A percentile compares a stretch with the other conserved stretches of the same genome.
Conservation (phyloP, 148 eudicot genomes). For the Rhododendron vialii region DNA sequence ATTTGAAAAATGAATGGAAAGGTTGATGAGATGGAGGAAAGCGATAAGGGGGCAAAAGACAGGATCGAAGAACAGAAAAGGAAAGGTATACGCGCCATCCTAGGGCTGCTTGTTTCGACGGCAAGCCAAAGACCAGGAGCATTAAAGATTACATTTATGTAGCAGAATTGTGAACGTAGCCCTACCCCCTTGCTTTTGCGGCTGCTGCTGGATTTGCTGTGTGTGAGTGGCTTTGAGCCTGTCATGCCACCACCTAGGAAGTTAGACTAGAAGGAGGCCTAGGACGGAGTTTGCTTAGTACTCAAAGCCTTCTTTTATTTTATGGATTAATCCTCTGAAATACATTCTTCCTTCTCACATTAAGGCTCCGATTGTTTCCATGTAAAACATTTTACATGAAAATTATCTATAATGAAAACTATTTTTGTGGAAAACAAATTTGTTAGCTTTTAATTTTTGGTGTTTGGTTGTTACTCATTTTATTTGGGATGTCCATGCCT, state of each 20-base stretch:
- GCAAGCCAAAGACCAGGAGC: neutral
- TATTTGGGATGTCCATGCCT: neutral
- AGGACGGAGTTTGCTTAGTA: neutral
- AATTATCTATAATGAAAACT: neutral
- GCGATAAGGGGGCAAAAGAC: neutral
- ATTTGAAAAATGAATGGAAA: neutral
- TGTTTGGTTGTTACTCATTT: neutral
- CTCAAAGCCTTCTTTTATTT: neutral
- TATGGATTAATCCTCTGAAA: neutral
- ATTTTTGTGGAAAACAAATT: neutral
- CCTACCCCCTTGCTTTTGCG: neutral
- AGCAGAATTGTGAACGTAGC: neutral
- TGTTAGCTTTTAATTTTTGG: neutral
- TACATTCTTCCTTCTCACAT: neutral
- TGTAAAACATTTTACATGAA: neutral
- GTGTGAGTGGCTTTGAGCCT: neutral
- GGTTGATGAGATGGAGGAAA: neutral
- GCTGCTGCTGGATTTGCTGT: neutral
- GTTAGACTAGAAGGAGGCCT: neutral
- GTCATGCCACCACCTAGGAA: neutral
- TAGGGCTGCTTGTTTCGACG: neutral
- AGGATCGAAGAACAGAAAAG: neutral
- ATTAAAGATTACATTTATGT: neutral
- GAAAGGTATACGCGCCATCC: neutral
- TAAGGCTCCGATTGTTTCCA: neutral